These are phyloP conservation scores for Oryza officinalis DNA, from an alignment of 176 grass and related monocot genomes.

Conservation along the genomic window DNA sequence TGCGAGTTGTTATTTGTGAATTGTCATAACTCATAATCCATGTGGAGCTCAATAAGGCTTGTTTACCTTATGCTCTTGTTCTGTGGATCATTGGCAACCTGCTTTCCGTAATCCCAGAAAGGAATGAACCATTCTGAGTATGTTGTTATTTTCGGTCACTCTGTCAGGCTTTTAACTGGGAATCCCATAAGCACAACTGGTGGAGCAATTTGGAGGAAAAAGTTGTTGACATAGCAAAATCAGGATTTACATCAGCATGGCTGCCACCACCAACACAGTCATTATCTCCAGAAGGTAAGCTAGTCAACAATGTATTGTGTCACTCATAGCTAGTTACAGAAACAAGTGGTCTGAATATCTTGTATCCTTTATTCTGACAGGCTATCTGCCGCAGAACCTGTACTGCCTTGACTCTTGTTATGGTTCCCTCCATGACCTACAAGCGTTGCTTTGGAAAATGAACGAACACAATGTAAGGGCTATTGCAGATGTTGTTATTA, in stretches of 20 bases:
- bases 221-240: constrained; percentile 66
- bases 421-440: constrained; percentile 67
- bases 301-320: constrained; percentile 1
- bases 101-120: background rate
- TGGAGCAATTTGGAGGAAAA: constrained; percentile 79
- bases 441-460: constrained; percentile 69
- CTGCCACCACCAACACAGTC: constrained; percentile 88
- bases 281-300: constrained; percentile 66
- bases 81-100: background rate
- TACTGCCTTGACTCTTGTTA: constrained; percentile 94
- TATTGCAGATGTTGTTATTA: constrained; percentile 96
- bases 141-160: background rate
- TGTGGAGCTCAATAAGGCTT: background rate
- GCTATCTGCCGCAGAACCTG: constrained; percentile 89
- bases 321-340: background rate
- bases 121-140: background rate
- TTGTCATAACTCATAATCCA: background rate
- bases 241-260: constrained; percentile 87
- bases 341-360: constrained; percentile 2
- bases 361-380: constrained; percentile 30
- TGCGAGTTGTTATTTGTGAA: background rate
- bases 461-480: constrained; percentile 74
- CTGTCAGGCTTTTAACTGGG: constrained; percentile 89
- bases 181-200: constrained; percentile 88
- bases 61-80: background rate